Percentiles rank a stretch among this genome's conserved stretches.
These are phyloP conservation scores for Cladophialophora chaetospira DNA, from an alignment of 2,329 filamentous ascomycete species.

Conservation along the genomic window DNA sequence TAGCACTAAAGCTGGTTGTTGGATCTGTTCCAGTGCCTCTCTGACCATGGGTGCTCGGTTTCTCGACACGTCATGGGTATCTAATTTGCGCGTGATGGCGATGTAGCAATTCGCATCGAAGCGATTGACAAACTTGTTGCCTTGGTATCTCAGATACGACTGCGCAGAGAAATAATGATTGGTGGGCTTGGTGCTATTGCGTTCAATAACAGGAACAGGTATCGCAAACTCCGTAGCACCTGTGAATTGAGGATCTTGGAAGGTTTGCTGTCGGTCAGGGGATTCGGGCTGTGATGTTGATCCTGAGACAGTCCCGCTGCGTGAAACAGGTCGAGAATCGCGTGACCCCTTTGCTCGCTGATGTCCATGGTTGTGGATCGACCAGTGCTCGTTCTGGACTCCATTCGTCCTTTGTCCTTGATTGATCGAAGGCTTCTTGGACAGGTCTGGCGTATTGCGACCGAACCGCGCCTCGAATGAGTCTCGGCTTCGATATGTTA, in stretches of 20 bases:
- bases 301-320: constrained; percentile 20
- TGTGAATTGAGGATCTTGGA: constrained; percentile 70
- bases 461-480: constrained; percentile 96
- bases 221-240: constrained; percentile 61
- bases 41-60: constrained; percentile 64
- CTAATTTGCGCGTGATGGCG: constrained; percentile 94
- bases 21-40: constrained; percentile 75
- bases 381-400: constrained; percentile 71
- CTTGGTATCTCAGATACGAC: constrained; percentile 95
- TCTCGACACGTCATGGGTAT: constrained; percentile 92
- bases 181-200: constrained; percentile 36
- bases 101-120: constrained; percentile 99
- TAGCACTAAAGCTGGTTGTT: constrained; percentile 86
- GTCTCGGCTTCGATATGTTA: constrained; percentile 95
- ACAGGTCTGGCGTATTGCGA: constrained; percentile 84
- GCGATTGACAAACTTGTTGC: constrained; percentile 91
- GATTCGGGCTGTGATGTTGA: constrained; percentile 25
- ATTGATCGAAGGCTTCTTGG: constrained; percentile 74
- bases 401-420: constrained; percentile 53
- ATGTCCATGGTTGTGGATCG: constrained; percentile 82
- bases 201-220: constrained; percentile 36
- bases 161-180: constrained; percentile 97
- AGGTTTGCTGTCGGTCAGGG: constrained; percentile 35
- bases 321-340: constrained; percentile 40
- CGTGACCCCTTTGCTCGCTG: constrained; percentile 60